Evolutionary conservation across 129 eudicot species (phyloP).

Genomic region (Solidago caesia): DNA sequence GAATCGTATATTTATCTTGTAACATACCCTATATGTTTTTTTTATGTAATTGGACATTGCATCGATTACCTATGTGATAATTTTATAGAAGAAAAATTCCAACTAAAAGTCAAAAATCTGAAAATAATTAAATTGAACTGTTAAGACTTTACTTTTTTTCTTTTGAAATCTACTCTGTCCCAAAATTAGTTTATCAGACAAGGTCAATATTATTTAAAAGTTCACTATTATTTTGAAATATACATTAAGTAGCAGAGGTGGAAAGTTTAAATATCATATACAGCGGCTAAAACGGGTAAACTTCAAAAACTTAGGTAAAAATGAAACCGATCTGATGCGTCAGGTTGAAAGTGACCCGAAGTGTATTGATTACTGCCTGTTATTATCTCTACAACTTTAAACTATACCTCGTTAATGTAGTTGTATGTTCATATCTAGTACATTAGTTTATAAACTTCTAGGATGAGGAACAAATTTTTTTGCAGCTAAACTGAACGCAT

Average conservation of each 20-base stretch:
- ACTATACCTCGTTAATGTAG: no score
- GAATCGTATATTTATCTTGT: conserved; percentile 26
- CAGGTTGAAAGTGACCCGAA: no score
- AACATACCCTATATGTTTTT: not conserved
- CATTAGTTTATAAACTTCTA: not conserved
- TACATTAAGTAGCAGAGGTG: not conserved
- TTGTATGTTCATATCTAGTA: no score
- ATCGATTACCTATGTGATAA: conserved; percentile 13
- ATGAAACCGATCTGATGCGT: no score
- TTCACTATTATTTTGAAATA: not conserved
- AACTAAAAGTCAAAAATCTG: not conserved
- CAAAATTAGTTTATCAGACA: not conserved
- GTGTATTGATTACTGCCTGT: no score
- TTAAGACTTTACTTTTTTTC: not conserved
- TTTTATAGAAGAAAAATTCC: not conserved
- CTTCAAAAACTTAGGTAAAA: not conserved
- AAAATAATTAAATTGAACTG: not conserved
- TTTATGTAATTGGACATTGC: not conserved
- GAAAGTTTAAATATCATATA: not conserved
- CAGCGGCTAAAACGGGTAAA: not conserved
- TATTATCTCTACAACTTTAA: no score
- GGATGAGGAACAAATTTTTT: not conserved
- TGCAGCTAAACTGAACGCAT: no score
- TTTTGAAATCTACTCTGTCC: not conserved
- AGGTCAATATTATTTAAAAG: not conserved